These are phyloP conservation scores for Fibroporia radiculosa DNA, from an alignment of 768 basidiomycete genomes.

Conservation along the genomic window DNA sequence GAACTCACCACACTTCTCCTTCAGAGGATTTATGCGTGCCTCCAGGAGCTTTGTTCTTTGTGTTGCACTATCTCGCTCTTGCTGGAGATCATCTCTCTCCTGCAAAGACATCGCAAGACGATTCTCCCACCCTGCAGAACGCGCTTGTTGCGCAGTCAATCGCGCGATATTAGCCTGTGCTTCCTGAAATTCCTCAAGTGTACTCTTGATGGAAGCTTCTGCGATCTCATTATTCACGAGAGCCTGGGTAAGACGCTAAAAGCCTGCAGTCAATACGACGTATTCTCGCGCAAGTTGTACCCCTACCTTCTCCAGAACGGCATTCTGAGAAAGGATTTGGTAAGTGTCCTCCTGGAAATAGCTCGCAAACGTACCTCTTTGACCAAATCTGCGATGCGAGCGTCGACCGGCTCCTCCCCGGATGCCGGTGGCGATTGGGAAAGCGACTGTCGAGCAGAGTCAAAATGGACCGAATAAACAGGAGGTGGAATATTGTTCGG, in stretches of 20 bases:
- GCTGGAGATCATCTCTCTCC: conserved; percentile 77
- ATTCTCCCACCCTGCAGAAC: conserved; percentile 63
- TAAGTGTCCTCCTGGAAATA: not conserved
- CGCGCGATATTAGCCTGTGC: conserved; percentile 59
- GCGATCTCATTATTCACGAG: conserved; percentile 75
- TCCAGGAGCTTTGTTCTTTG: conserved; percentile 66
- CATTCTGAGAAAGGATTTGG: conserved; percentile 13
- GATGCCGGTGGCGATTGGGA: not conserved
- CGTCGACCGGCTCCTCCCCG: conserved; percentile 17
- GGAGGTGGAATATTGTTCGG: conserved; percentile 7
- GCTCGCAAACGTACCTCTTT: conserved; percentile 15
- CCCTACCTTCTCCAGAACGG: conserved; percentile 22
- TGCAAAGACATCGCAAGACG: conserved; percentile 56
- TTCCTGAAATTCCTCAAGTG: conserved; percentile 69
- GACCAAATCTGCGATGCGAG: conserved; percentile 19
- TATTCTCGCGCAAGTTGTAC: conserved; percentile 4
- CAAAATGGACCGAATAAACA: too few species aligned
- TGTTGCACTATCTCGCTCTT: conserved; percentile 69
- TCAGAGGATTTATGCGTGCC: conserved; percentile 50
- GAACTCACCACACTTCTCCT: conserved; percentile 54
- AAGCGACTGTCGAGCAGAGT: not conserved
- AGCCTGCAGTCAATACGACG: conserved; percentile 2
- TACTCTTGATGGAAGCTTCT: conserved; percentile 69
- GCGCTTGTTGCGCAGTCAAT: conserved; percentile 60
- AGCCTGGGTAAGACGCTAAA: conserved; percentile 69